Conservation (phyloP, 192 early-diverging fungal species). For the Lobosporangium transversale region DNA sequence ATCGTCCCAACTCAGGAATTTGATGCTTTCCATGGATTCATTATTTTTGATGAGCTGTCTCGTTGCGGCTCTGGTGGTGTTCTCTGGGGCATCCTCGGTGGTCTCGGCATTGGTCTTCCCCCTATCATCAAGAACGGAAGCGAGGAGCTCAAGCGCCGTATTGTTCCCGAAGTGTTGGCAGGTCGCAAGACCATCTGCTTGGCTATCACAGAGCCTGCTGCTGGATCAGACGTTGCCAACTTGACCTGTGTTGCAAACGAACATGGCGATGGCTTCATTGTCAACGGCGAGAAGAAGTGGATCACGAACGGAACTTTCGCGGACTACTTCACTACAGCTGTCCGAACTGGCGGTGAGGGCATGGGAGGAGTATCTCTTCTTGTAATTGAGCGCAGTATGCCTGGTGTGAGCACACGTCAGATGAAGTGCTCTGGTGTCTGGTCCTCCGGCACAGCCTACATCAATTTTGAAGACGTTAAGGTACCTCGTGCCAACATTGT, state of each 20-base stretch:
- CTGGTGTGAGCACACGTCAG: slow-evolving; percentile 80
- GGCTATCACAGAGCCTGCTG: slow-evolving; percentile 81
- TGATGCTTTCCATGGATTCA: slow-evolving; percentile 76
- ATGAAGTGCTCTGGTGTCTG: slow-evolving; percentile 88
- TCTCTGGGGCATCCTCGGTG: slow-evolving; percentile 81
- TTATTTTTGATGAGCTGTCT: slow-evolving; percentile 82
- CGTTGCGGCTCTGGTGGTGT: slow-evolving; percentile 86
- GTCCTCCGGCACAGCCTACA: slow-evolving; percentile 83
- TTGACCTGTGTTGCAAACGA: slow-evolving; percentile 72
- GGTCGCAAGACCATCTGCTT: slow-evolving; percentile 85
- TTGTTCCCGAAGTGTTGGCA: slow-evolving; percentile 71
- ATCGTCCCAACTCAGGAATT: slow-evolving; percentile 64
- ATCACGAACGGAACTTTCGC: slow-evolving; percentile 86
- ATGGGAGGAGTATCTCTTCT: slow-evolving; percentile 83
- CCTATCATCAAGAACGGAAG: slow-evolving; percentile 78
- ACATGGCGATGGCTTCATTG: slow-evolving; percentile 75
- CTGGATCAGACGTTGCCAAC: slow-evolving; percentile 81
- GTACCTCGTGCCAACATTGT: slow-evolving; percentile 87
- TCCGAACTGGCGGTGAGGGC: slow-evolving; percentile 79
- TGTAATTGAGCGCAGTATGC: slow-evolving; percentile 77
- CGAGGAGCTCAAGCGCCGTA: slow-evolving; percentile 71
- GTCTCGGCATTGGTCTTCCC: slow-evolving; percentile 80
- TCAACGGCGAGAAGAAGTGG: slow-evolving; percentile 91
- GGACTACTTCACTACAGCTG: slow-evolving; percentile 85
- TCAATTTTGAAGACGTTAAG: slow-evolving; percentile 87